Evolutionary conservation across 202 grass and related monocot species (phyloP).

Genomic region (Saccharum hybrid): DNA sequence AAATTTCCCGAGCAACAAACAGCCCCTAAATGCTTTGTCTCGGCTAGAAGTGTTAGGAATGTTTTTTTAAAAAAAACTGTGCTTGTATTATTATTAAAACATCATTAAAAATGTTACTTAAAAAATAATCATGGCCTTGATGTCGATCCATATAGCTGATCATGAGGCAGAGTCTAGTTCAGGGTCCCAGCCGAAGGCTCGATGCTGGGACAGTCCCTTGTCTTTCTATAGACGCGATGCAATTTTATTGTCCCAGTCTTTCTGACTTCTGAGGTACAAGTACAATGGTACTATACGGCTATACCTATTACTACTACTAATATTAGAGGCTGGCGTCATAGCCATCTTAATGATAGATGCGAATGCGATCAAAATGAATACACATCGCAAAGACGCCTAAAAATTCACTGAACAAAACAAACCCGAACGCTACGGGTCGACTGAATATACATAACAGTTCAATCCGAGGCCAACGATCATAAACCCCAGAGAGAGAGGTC

Average conservation of each 20-base stretch:
- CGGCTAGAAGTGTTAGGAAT: no score
- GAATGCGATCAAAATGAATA: slow-evolving; percentile 7
- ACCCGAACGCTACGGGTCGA: neutral
- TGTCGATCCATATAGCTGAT: no score
- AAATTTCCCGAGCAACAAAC: no score
- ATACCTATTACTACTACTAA: neutral
- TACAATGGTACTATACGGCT: slow-evolving; percentile 1
- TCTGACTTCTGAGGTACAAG: neutral
- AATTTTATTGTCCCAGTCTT: slow-evolving; percentile 24
- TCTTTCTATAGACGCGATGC: neutral
- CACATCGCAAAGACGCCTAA: neutral
- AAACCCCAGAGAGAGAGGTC: neutral
- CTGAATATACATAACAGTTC: slow-evolving; percentile 12
- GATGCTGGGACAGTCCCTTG: no score
- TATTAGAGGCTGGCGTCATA: slow-evolving; percentile 15
- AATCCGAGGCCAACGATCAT: neutral
- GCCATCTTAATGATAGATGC: slow-evolving; percentile 20
- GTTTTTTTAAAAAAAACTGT: no score
- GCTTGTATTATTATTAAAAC: no score
- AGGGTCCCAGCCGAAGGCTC: no score
- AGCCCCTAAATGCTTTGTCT: no score
- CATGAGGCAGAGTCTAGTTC: no score
- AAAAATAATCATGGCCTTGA: no score
- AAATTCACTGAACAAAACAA: neutral
- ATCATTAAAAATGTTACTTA: no score